Base-by-base conservation (phyloP, 202 grass and related monocot genomes). In the Setaria viridis region DNA sequence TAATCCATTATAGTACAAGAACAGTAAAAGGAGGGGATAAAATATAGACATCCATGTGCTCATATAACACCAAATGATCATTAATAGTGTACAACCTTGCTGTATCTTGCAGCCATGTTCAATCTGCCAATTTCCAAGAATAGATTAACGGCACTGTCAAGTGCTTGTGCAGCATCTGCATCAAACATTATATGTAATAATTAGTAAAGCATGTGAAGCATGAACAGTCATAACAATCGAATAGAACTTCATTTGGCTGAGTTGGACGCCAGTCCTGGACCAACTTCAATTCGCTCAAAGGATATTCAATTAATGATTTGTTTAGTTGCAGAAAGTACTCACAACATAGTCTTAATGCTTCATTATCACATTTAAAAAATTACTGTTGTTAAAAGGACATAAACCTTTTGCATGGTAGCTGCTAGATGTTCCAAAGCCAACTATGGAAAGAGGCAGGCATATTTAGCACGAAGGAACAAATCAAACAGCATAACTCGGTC, bases 101-200 rank as follows among this genome's bases (percentile, higher is more conserved):
- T 91, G 66, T 97, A 97, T 89, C 95, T 90, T 85, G 95, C 95
- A 50, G 92, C 92, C 92, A 97, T 97, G 87, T 86, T 94, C 72
- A 97, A 75, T 86, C 84, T 91, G 20, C 95, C 92, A 45, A 92
- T 94, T 89, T 97, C 90, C 72, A 93, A 56, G 91, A 94, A 97
- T 76, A 94, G 88, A 86, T 92, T 91, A 72, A 94, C 88, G 25
- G 95, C 88, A 55, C 86, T 63, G 53, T 84, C 87, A 33, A 97
- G 75, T 11, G 87, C 81, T 73, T 94, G 66, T 17, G 90, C 78
- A 55, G 78, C 63, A 41, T 80, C 78, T 80, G 48, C 64, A 56
- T 54, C 6, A 80, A 77, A 77, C 46, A 72, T 75, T 77, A 46
- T 30, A 62, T 30, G 39, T 19, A 47, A 77, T 32, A 34, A 43